Percentiles rank a stretch among this genome's conserved stretches.
Evolutionary conservation across 495 filamentous ascomycete genomes (phyloP).

Genomic region (Emericellopsis terricola): DNA sequence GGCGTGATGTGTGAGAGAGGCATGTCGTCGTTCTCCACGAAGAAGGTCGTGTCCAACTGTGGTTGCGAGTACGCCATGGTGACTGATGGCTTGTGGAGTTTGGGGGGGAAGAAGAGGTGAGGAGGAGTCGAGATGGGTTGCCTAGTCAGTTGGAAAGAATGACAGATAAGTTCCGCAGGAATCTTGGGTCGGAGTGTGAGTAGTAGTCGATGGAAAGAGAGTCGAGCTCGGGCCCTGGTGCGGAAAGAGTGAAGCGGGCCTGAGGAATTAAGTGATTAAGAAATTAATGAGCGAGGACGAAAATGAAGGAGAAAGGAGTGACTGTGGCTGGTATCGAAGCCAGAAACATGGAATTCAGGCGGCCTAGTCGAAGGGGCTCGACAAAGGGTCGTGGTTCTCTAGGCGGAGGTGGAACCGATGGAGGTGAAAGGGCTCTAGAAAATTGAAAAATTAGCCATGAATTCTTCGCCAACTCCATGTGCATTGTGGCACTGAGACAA

Average conservation of each 20-base stretch:
- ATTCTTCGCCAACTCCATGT: neutral
- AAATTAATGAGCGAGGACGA: conserved; percentile 37
- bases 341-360: conserved; percentile 10
- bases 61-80: conserved; percentile 57
- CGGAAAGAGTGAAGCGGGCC: conserved; percentile 21
- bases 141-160: conserved; percentile 14
- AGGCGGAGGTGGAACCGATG: too few species aligned
- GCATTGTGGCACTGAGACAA: too few species aligned
- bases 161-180: conserved; percentile 35
- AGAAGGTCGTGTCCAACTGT: conserved; percentile 44
- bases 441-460: conserved; percentile 4
- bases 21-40: conserved; percentile 62
- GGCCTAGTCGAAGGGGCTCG: conserved; percentile 13
- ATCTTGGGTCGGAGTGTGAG: conserved; percentile 15
- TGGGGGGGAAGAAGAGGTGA: conserved; percentile 6
- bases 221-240: too few species aligned
- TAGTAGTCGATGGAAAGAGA: conserved; percentile 18
- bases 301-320: conserved; percentile 29
- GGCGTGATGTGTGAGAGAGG: conserved; percentile 13
- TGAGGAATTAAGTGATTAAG: conserved; percentile 25
- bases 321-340: conserved; percentile 23
- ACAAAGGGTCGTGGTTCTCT: conserved; percentile 16
- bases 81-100: conserved; percentile 12
- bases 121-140: conserved; percentile 5
- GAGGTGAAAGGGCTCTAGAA: too few species aligned